Evolutionary conservation across 768 basidiomycete genomes (phyloP), one percentile per base, ranked within the genome.

Genomic region (Pholiota conissans): DNA sequence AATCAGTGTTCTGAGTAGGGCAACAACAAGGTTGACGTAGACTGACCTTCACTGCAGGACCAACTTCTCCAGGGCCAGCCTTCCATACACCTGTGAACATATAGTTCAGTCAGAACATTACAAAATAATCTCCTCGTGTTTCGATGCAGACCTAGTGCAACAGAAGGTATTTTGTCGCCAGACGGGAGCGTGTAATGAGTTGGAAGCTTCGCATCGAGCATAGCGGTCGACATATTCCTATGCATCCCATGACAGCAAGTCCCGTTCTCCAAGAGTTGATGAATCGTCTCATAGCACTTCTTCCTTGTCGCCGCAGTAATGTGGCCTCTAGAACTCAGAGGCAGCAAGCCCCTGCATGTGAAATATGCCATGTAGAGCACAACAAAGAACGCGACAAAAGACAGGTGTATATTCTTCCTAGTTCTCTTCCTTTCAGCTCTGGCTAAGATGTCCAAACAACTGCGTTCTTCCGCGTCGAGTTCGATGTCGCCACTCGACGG

Each of bases 141-240:
- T 9, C 20, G 14, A 48, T 20, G 55, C 65, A 35, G 71, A 85
- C 86, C 86, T 20, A 67, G 39, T n/a, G 61, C 65, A 50, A 67
- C 60, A 49, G 82, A 76, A 0, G 89, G 89, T 28, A 90, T 89
- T 59, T 79, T 77, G 61, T 86, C 83, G 0, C 89, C 89, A 30
- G 86, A 87, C 3, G 85, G 84, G 13, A 90, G 73, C 0, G 76
- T 79, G 64, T 77, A 88, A 67, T 85, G 75, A 5, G 73, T 78
- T 0, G 84, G 77, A 24, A 80, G 69, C 39, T 60, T 63, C 27
- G 55, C 61, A 32, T 61, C 53, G 24, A 35, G 29, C 26, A 55
- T 54, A 39, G 14, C 34, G 22, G 27, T 61, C 27, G 58, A 58
- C 40, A 60, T 32, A 7, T 42, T 35, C 28, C 35, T 28, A 9